Percentiles rank a stretch among this genome's conserved stretches.
Conservation (phyloP, 2,329 filamentous ascomycete species). For the Albophoma yamanashiensis region DNA sequence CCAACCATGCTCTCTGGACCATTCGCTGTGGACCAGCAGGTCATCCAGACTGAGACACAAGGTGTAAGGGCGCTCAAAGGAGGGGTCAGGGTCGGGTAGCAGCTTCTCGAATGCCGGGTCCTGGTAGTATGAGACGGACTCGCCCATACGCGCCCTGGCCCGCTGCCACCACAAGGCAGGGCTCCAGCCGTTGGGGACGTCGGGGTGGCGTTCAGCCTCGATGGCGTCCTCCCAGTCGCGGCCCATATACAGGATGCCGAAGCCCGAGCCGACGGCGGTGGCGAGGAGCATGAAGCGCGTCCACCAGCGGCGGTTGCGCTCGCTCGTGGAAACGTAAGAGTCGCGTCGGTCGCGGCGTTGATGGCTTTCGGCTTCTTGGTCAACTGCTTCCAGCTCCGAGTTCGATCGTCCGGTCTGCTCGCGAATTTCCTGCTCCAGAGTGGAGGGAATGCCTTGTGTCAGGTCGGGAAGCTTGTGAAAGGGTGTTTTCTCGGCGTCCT, state of each 20-base stretch:
- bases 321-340: constrained; percentile 76
- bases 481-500: constrained; percentile 33
- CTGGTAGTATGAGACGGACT: constrained; percentile 84
- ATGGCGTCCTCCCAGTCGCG: constrained; percentile 80
- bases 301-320: constrained; percentile 66
- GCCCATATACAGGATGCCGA: constrained; percentile 64
- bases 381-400: constrained; percentile 22
- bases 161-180: constrained; percentile 70
- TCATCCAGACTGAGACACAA: constrained; percentile 89
- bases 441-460: constrained; percentile 90
- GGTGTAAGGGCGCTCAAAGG: constrained; percentile 79
- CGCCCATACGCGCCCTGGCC: constrained; percentile 60
- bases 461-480: constrained; percentile 74
- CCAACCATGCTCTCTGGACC: constrained; percentile 91
- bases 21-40: constrained; percentile 87
- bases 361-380: constrained; percentile 22
- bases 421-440: constrained; percentile 65
- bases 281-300: constrained; percentile 64
- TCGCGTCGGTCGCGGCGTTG: constrained; percentile 47
- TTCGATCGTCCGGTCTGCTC: constrained; percentile 24
- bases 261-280: constrained; percentile 43
- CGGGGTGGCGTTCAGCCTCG: constrained; percentile 57
- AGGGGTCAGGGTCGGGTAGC: constrained; percentile 70
- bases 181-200: constrained; percentile 73
- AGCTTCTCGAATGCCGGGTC: constrained; percentile 93